Percentiles rank a stretch among this genome's conserved stretches.
These are phyloP conservation scores for Axilococcus clingmanii DNA, from an alignment of 139 green algal genomes.

Conservation along the genomic window DNA sequence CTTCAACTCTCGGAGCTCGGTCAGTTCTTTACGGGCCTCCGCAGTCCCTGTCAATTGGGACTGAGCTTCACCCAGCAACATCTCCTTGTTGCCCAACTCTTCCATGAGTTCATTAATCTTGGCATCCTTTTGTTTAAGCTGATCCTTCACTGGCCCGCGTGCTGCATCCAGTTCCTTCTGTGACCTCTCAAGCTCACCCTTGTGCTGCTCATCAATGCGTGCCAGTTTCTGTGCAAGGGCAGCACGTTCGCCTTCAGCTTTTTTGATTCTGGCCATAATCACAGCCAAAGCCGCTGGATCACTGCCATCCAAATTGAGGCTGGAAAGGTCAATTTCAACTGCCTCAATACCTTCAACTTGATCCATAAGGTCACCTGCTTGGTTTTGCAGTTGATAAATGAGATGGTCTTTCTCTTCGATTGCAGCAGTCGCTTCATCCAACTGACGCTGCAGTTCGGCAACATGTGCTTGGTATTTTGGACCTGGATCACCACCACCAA, in stretches of 20 bases:
- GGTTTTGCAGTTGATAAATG: slow-evolving; percentile 33
- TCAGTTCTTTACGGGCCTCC: slow-evolving; percentile 56
- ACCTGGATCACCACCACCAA: slow-evolving; percentile 26
- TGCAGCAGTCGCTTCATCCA: slow-evolving; percentile 49
- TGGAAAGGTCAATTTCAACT: slow-evolving; percentile 2
- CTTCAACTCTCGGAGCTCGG: slow-evolving; percentile 88
- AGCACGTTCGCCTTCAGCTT: slow-evolving; percentile 12
- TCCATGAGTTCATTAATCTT: slow-evolving; percentile 73
- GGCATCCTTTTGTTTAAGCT: slow-evolving; percentile 53
- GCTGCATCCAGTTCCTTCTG: slow-evolving; percentile 15
- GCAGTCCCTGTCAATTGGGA: slow-evolving; percentile 12
- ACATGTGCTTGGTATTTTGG: slow-evolving; percentile 84
- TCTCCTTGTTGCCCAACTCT: slow-evolving; percentile 58
- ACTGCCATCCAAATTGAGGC: slow-evolving; percentile 14
- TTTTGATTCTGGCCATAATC: slow-evolving; percentile 29
- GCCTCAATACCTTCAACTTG: slow-evolving; percentile 40
- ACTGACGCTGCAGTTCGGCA: slow-evolving; percentile 60
- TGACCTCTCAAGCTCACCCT: slow-evolving; percentile 28
- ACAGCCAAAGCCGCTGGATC: slow-evolving; percentile 40
- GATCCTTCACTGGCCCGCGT: background rate
- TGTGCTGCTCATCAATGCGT: slow-evolving; percentile 55
- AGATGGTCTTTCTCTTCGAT: slow-evolving; percentile 38
- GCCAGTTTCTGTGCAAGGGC: slow-evolving; percentile 76
- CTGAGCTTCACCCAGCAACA: slow-evolving; percentile 39
- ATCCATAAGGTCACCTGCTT: slow-evolving; percentile 38